Percentiles rank a stretch among this genome's conserved stretches.
Evolutionary conservation across 1,139 yeast species (phyloP).

Genomic region (Pneumocystis canis): DNA sequence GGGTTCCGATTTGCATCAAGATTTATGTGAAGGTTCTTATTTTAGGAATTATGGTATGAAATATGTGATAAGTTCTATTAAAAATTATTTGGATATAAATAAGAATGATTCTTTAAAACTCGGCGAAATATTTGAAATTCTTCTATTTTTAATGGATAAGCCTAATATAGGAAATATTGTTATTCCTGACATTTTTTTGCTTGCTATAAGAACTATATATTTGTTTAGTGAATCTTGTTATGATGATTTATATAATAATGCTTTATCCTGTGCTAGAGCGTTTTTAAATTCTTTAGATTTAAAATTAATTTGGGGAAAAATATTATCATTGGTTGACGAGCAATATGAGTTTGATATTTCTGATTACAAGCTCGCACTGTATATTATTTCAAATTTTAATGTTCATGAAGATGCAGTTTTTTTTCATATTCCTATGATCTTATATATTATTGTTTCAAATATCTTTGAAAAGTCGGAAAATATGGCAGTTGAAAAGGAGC

Average conservation of each 20-base stretch:
- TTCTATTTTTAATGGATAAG: background rate
- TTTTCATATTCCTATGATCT: background rate
- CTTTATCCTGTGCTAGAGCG: background rate
- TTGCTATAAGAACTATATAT: background rate
- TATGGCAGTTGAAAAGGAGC: background rate
- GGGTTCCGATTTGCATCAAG: constrained; percentile 39
- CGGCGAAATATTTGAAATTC: background rate
- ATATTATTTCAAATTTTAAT: background rate
- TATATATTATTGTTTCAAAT: background rate
- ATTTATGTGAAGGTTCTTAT: background rate
- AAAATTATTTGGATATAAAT: background rate
- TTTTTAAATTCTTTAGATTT: background rate
- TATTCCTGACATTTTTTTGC: background rate
- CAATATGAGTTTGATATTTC: background rate
- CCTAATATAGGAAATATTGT: background rate
- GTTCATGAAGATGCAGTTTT: background rate
- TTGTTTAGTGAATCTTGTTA: background rate
- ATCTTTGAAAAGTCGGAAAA: background rate
- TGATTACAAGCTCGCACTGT: background rate
- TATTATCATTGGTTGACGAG: background rate
- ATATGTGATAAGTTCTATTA: background rate
- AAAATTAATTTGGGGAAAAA: background rate
- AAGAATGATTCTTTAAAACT: background rate
- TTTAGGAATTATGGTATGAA: background rate
- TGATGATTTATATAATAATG: background rate